These are phyloP conservation scores for Penicillium antarcticum DNA, from an alignment of 495 filamentous ascomycete genomes.

Conservation along the genomic window DNA sequence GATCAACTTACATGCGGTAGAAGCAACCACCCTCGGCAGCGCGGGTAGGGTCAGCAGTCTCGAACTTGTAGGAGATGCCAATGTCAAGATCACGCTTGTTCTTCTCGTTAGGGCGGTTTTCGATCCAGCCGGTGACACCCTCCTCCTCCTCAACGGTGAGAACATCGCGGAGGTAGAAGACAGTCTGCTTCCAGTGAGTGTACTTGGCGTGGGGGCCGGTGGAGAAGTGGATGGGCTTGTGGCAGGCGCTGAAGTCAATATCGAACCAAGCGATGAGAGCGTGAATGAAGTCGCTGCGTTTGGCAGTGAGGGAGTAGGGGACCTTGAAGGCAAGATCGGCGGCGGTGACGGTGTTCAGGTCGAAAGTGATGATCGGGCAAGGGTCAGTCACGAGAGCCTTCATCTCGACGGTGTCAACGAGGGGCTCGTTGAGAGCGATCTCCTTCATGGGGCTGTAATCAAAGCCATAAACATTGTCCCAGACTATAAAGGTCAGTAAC, in stretches of 20 bases:
- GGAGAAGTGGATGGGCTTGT: constrained; percentile 79
- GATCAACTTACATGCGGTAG: constrained; percentile 78
- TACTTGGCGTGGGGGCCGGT: constrained; percentile 89
- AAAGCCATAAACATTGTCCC: constrained; percentile 98
- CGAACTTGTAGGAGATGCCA: constrained; percentile 74
- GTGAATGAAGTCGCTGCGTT: constrained; percentile 87
- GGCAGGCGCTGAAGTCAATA: constrained; percentile 94
- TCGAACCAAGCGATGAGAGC: constrained; percentile 98
- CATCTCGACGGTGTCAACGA: constrained; percentile 78
- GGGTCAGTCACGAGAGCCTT: constrained; percentile 78
- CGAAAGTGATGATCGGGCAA: constrained; percentile 70
- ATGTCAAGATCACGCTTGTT: constrained; percentile 96
- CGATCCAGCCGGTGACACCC: constrained; percentile 64
- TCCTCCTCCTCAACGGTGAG: constrained; percentile 81
- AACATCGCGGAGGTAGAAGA: constrained; percentile 83
- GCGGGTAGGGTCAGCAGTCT: constrained; percentile 68
- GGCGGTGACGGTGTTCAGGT: constrained; percentile 72
- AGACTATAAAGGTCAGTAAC: constrained; percentile 54
- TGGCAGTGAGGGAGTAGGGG: constrained; percentile 65
- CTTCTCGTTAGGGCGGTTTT: constrained; percentile 86
- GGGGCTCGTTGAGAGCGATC: constrained; percentile 77
- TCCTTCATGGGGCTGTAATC: constrained; percentile 88
- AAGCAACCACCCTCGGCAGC: constrained; percentile 65
- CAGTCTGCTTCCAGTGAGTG: constrained; percentile 94
- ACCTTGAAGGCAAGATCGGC: constrained; percentile 75